Evolutionary conservation across 805 yeast genomes (phyloP), one percentile per base, ranked within the genome.

Genomic region (Soucietia sequanensis): DNA sequence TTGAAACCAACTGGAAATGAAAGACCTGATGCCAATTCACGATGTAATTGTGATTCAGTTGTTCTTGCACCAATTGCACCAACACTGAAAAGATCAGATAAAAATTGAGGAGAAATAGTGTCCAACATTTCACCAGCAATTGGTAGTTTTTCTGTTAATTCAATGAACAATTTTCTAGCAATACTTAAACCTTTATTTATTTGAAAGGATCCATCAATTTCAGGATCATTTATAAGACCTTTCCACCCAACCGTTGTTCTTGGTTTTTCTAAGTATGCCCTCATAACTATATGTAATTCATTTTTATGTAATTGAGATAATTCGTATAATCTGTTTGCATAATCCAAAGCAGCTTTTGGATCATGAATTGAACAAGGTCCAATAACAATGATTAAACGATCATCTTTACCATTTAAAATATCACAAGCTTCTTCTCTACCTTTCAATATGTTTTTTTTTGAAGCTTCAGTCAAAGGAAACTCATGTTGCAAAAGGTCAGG

Each of bases 11-110:
- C 88, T 27, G 99, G 99, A 88, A 93, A 91, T 3, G 96, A 86
- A 30, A 93, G 71, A 21, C 98, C 99, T 1, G 97, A 89, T 3
- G 98, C 96, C 48, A 91, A 76, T 65, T 91, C 99, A 63, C 99
- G 82, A 65, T 91, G 99, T 35, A 91, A 78, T 70, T 91, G 99
- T 25, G 96, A 89, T 70, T 91, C 99, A 25, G 99, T 91, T 30
- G 99, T 91, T 74, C 99, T 84, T 25, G 99, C 99, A 54, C 99
- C 99, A 60, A 91, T 90, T 31, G 99, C 99, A 54, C 99, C 99
- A 35, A 93, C 78, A 17, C 96, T 85, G 75, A 91, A 84, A 48
- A 91, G 78, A 62, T 91, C 99, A 33, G 93, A 79, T 53, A 91
- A 75, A 68, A 84, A 91, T 72, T 91, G 96, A 1, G 99, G 99